Percentiles rank a stretch among this genome's conserved stretches.
Evolutionary conservation across 1,139 yeast species (phyloP).

Genomic region (Neolecta irregularis): DNA sequence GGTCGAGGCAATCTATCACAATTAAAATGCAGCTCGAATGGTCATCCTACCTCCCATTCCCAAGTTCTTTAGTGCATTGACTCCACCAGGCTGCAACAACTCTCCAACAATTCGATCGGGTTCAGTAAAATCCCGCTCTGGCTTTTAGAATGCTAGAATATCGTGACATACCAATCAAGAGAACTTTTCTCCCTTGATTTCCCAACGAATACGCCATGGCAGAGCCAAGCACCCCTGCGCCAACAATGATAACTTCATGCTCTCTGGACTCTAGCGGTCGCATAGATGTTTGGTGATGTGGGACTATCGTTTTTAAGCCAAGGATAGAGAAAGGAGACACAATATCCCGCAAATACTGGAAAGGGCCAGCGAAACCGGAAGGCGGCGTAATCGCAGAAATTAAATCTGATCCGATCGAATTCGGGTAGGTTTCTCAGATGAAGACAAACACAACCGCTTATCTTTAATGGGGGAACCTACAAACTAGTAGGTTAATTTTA

Average conservation of each 20-base stretch:
- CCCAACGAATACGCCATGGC: slow-evolving; percentile 82
- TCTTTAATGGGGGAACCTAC: too few relatives aligned
- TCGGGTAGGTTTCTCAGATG: too few relatives aligned
- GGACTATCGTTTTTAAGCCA: too few relatives aligned
- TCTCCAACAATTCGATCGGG: slow-evolving; percentile 98
- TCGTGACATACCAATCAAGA: slow-evolving; percentile 21
- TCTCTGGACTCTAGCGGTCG: too few relatives aligned
- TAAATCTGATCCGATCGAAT: too few relatives aligned
- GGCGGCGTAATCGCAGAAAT: too few relatives aligned
- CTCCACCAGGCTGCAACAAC: slow-evolving; percentile 87
- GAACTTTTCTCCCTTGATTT: slow-evolving; percentile 66
- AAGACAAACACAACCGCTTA: too few relatives aligned
- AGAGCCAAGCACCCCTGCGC: slow-evolving; percentile 96
- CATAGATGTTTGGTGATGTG: too few relatives aligned
- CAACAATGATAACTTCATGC: slow-evolving; percentile 57
- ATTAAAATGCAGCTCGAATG: neutral
- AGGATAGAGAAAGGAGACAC: too few relatives aligned
- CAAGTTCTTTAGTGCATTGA: slow-evolving; percentile 59
- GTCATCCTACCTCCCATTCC: slow-evolving; percentile 41
- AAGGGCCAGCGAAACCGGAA: too few relatives aligned
- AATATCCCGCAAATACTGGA: too few relatives aligned
- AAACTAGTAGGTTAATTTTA: too few relatives aligned
- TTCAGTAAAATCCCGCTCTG: slow-evolving; percentile 74
- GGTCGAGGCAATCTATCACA: slow-evolving; percentile 43
- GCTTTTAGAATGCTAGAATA: slow-evolving; percentile 16